These are phyloP conservation scores for Boletellus deceptivus DNA, from an alignment of 1,284 basidiomycete species.

Conservation along the genomic window DNA sequence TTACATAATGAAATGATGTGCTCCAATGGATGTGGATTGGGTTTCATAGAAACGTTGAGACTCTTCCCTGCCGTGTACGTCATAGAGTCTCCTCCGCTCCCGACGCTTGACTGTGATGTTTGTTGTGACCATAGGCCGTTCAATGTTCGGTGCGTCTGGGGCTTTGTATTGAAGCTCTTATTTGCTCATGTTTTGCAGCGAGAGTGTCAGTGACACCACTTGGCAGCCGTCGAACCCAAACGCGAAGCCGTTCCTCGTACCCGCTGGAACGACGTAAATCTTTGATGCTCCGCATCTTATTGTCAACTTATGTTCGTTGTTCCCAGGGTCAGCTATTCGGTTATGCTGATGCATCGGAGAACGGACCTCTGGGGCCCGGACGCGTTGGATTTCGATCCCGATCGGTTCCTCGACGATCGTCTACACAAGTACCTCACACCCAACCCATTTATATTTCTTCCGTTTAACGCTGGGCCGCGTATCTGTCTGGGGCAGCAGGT, in stretches of 20 bases:
- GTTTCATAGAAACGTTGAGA: slow-evolving; percentile 50
- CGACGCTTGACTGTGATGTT: not conserved
- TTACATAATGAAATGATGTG: not conserved
- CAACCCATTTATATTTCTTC: slow-evolving; percentile 47
- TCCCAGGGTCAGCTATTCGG: slow-evolving; percentile 47
- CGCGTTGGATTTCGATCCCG: slow-evolving; percentile 47
- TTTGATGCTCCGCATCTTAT: not conserved
- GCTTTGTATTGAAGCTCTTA: not conserved
- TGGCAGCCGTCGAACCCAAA: slow-evolving; percentile 44
- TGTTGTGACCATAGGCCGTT: slow-evolving; percentile 41
- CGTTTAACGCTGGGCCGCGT: slow-evolving; percentile 50
- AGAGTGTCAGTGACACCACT: slow-evolving; percentile 42
- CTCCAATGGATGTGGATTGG: not conserved
- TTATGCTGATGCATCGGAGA: slow-evolving; percentile 61
- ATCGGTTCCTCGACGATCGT: slow-evolving; percentile 46
- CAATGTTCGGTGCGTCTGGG: slow-evolving; percentile 40
- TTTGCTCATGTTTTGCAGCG: slow-evolving; percentile 19
- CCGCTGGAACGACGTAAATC: slow-evolving; percentile 48
- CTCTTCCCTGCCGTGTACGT: slow-evolving; percentile 60
- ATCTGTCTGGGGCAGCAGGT: slow-evolving; percentile 46
- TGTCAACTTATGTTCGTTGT: not conserved
- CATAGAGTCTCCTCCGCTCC: not conserved
- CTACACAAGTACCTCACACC: slow-evolving; percentile 29
- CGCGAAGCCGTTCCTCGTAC: slow-evolving; percentile 52
- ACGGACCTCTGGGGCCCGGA: slow-evolving; percentile 67